phyloP scores from a whole-genome alignment of 202 grass and related monocot species.

The Alloteropsis angusta region DNA sequence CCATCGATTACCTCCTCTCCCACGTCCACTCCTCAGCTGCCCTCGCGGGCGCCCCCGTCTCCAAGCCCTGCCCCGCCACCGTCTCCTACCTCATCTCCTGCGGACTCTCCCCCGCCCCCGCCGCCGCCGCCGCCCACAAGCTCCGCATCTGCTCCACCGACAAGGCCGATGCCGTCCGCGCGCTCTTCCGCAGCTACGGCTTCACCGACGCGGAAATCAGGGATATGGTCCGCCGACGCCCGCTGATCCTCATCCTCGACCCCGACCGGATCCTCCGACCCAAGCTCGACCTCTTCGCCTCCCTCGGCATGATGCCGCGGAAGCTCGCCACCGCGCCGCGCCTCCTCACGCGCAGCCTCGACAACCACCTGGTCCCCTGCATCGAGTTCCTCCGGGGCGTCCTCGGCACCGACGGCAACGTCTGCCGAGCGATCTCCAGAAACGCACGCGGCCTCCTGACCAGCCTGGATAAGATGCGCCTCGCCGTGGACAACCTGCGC shows the following conservation, averaged over 20 bases:
- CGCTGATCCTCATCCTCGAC: not conserved
- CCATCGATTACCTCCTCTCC: not conserved
- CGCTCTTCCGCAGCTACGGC: constrained; percentile 27
- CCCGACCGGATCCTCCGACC: constrained; percentile 23
- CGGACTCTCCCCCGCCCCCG: constrained; percentile 29
- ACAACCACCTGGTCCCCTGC: constrained; percentile 28
- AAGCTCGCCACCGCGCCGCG: not conserved
- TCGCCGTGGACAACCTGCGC: constrained; percentile 20
- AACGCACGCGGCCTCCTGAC: not conserved
- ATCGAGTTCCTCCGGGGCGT: constrained; percentile 28
- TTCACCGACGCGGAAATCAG: constrained; percentile 25
- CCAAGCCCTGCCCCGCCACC: constrained; percentile 4
- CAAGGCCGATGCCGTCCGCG: constrained; percentile 11
- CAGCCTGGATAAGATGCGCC: constrained; percentile 20
- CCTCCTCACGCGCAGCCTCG: constrained; percentile 19
- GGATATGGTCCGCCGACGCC: not conserved
- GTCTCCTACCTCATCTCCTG: constrained; percentile 33
- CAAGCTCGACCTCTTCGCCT: constrained; percentile 37
- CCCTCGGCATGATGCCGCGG: constrained; percentile 9
- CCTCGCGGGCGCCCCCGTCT: not conserved
- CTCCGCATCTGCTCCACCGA: constrained; percentile 5
- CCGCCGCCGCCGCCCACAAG: not conserved
- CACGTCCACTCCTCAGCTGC: not conserved
- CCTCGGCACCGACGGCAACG: not conserved
- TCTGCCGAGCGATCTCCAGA: not conserved